phyloP scores from a whole-genome alignment of 2,329 filamentous ascomycete genomes.

The Trichophyton mentagrophytes region DNA sequence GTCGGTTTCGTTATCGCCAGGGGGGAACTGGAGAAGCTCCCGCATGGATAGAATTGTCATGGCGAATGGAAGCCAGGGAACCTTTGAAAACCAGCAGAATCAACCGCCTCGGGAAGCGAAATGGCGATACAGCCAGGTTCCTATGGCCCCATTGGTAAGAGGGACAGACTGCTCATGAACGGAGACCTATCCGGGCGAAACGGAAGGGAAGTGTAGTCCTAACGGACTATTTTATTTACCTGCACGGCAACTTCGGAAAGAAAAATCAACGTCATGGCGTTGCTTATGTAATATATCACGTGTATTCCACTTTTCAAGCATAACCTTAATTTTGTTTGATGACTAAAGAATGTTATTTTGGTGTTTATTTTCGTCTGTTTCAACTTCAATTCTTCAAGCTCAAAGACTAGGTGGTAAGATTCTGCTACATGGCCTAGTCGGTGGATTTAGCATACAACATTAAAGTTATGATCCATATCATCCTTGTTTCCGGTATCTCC shows the following conservation, averaged over 20 bases:
- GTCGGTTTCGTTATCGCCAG: slow-evolving; percentile 25
- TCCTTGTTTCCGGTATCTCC: too few species aligned
- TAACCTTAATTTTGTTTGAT: neutral
- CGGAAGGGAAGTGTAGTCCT: neutral
- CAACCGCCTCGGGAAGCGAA: neutral
- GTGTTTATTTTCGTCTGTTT: neutral
- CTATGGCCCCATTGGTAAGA: neutral
- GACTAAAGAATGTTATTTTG: neutral
- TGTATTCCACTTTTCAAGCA: neutral
- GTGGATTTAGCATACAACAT: neutral
- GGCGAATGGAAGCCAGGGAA: neutral
- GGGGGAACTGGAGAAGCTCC: slow-evolving; percentile 24
- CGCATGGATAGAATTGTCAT: slow-evolving; percentile 21
- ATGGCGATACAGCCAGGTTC: neutral
- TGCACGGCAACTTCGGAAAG: neutral
- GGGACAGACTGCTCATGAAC: neutral
- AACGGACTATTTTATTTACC: neutral
- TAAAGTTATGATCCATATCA: neutral
- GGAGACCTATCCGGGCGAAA: neutral
- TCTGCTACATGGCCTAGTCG: neutral
- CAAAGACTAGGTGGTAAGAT: neutral
- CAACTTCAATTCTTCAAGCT: neutral
- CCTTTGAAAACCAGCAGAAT: neutral
- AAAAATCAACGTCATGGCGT: neutral
- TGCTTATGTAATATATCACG: neutral